Evolutionary conservation across 23 red algal genomes (phyloP).

Genomic region (Porphyridium purpureum): DNA sequence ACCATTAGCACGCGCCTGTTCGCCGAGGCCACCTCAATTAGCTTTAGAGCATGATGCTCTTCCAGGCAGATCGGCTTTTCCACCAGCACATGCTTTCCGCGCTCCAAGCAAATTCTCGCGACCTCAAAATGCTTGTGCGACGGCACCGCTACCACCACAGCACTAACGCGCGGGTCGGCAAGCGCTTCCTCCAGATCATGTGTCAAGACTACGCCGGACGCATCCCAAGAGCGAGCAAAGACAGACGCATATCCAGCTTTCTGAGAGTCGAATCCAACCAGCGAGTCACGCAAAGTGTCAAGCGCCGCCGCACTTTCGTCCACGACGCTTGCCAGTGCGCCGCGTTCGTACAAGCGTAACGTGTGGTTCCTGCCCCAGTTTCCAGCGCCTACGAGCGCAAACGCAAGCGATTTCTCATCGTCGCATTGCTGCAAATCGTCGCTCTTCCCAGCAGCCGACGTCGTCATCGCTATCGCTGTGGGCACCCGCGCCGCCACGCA

Average conservation of each 20-base stretch:
- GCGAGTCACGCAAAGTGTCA: neutral
- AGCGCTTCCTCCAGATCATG: neutral
- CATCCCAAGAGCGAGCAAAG: neutral
- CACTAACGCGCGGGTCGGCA: neutral
- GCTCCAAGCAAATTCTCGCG: conserved; percentile 9
- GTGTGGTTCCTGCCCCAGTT: conserved; percentile 18
- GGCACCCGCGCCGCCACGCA: too few species aligned
- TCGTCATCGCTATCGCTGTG: too few species aligned
- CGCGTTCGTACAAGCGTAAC: neutral
- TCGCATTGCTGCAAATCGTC: too few species aligned
- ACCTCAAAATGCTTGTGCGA: conserved; percentile 13
- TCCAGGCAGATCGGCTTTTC: conserved; percentile 46
- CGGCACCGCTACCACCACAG: conserved; percentile 39
- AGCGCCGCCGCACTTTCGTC: neutral
- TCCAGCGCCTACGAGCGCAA: conserved; percentile 38
- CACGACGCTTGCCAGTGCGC: conserved; percentile 12
- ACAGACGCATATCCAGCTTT: neutral
- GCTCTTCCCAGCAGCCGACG: too few species aligned
- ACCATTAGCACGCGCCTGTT: conserved; percentile 13
- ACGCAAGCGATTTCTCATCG: too few species aligned
- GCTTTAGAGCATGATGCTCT: conserved; percentile 5
- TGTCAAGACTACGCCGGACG: neutral
- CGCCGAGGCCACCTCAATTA: conserved; percentile 1
- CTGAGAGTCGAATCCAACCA: neutral
- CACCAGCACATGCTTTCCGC: conserved; percentile 14